Evolutionary conservation across 352 stramenopile genomes (phyloP), one percentile per base, ranked within the genome.

Genomic region (Pythium volutum): DNA sequence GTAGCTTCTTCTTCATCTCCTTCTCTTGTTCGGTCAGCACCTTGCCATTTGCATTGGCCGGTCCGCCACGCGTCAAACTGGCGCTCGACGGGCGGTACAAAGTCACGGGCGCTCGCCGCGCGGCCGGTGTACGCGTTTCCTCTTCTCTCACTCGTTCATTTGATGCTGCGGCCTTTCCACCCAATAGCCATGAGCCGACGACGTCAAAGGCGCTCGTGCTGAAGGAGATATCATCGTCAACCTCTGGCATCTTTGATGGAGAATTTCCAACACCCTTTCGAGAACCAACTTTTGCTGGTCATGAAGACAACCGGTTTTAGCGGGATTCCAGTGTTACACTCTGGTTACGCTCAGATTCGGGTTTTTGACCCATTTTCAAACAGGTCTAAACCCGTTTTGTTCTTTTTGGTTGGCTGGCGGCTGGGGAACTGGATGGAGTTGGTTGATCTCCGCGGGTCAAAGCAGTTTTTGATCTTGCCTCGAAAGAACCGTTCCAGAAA

Each of bases 1-100:
- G 59, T 22, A 90, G 27, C 55, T 92, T 92, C 38, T 75, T 78
- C 67, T 84, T 88, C 75, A 89, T 87, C 58, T 84, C 74, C 10
- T 81, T 72, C 69, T 92, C 78, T 41, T 88, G 60, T 34, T 84
- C 70, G 1, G 75, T 88, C n/a, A 86, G 59, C 22, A 62, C 55
- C 2, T 71, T 72, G 29, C 52, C 45, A 26, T 55, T 60, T 22
- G 54, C 31, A 34, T 23, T 79, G 66, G 48, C 71, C 74, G 29
- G 71, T 63, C 31, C 71, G 62, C 59, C 41, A 66, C 41, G 60
- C 15, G 60, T 61, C n/a, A 67, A 29, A 31, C 51, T 67, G 12
- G 60, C 25, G 11, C 72, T 50, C 2, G 71, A 73, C 47, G 77
- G 77, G 1, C 81, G 76, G 55, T 91, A 91, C 6, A 91, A 70